Conservation (phyloP, 345 rosid species). For the Eucalyptus victrix region DNA sequence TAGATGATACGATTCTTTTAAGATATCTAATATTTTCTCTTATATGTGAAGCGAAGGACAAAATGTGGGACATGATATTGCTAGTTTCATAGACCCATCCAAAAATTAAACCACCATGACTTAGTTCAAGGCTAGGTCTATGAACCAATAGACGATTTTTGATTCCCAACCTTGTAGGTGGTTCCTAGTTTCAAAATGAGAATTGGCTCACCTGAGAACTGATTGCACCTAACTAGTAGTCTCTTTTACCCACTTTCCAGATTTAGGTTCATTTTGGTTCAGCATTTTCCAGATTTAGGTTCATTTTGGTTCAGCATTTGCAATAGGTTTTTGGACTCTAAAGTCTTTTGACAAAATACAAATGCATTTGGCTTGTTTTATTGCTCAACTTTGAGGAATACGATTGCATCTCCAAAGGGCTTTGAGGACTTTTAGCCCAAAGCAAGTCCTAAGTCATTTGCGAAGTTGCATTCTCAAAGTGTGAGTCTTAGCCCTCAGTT, state of each 20-base stretch:
- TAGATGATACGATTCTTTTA: fast-evolving
- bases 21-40: fast-evolving
- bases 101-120: fast-evolving
- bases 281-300: fast-evolving
- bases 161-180: too few species aligned
- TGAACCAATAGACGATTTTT: fast-evolving
- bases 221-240: fast-evolving
- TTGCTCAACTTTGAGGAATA: fast-evolving
- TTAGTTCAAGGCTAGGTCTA: fast-evolving
- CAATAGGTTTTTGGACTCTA: fast-evolving
- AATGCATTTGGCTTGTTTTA: fast-evolving
- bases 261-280: too few species aligned
- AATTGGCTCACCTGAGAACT: fast-evolving
- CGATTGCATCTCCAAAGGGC: fast-evolving
- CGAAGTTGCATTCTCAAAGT: fast-evolving
- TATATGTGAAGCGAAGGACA: fast-evolving
- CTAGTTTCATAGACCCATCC: too few species aligned
- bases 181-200: fast-evolving
- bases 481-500: fast-evolving
- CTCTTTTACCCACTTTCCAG: fast-evolving
- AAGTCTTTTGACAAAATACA: fast-evolving
- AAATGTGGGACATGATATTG: fast-evolving
- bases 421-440: fast-evolving
- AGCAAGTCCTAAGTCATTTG: fast-evolving
- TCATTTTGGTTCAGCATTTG: fast-evolving